These are phyloP conservation scores for Talaromyces amestolkiae DNA, from an alignment of 2,329 filamentous ascomycete genomes.

Conservation along the genomic window DNA sequence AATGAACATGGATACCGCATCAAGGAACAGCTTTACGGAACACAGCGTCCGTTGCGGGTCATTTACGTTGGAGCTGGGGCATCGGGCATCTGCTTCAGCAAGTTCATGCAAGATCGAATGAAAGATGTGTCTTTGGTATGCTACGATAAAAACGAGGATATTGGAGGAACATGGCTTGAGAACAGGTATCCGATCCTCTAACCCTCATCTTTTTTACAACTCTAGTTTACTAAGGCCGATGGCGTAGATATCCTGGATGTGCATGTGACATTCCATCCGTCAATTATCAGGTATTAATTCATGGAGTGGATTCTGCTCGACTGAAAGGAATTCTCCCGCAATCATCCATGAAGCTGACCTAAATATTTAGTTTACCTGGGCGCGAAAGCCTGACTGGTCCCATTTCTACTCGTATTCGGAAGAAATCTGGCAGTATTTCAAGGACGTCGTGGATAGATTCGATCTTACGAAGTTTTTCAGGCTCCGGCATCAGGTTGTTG, in stretches of 20 bases:
- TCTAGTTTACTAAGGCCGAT: too few species aligned
- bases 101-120: neutral
- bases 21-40: too few species aligned
- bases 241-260: too few species aligned
- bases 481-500: neutral
- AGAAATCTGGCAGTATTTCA: conserved; percentile 11
- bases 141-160: conserved; percentile 5
- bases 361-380: too few species aligned
- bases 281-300: conserved; percentile 8
- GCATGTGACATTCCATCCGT: conserved; percentile 12
- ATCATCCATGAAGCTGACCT: too few species aligned
- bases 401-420: conserved; percentile 1
- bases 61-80: neutral
- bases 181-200: too few species aligned
- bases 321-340: too few species aligned
- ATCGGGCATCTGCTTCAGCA: neutral
- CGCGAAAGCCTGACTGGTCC: neutral
- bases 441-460: neutral
- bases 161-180: conserved; percentile 16
- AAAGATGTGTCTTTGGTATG: neutral
- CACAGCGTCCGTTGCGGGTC: neutral
- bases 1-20: too few species aligned
- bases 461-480: neutral
- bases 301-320: too few species aligned
- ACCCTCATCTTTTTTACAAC: too few species aligned